These are phyloP conservation scores for Lolium perenne DNA, from an alignment of 176 grass and related monocot genomes.

Conservation along the genomic window DNA sequence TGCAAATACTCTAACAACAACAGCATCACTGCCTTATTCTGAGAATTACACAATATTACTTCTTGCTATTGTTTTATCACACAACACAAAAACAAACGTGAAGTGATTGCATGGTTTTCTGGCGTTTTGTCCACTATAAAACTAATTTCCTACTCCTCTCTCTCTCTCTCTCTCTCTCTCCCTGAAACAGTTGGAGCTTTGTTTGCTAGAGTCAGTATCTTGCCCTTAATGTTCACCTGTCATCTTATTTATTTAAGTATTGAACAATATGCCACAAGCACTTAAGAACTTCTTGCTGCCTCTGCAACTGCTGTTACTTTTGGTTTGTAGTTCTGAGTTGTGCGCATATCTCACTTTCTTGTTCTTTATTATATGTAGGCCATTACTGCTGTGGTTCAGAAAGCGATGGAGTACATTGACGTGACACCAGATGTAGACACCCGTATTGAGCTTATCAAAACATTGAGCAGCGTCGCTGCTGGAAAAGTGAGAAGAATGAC, in stretches of 20 bases:
- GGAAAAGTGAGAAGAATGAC: neutral
- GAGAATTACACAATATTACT: neutral
- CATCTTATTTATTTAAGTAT: neutral
- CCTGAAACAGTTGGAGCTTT: neutral
- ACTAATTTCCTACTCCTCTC: neutral
- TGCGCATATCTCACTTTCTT: neutral
- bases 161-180: neutral
- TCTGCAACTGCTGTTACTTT: constrained; percentile 34
- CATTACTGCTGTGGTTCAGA: constrained; percentile 82
- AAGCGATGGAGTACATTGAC: constrained; percentile 95
- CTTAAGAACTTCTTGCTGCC: neutral
- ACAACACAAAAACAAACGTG: neutral
- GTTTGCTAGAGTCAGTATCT: neutral
- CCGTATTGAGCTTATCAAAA: neutral
- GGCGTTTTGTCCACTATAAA: neutral
- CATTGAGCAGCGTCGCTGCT: neutral
- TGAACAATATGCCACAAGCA: neutral
- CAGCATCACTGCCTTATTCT: neutral
- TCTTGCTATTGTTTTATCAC: neutral
- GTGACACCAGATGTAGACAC: neutral
- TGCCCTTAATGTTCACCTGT: neutral
- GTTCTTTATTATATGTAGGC: constrained; percentile 53
- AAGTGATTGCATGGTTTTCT: neutral
- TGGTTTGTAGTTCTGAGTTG: neutral
- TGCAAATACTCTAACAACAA: too few relatives aligned